phyloP scores from a whole-genome alignment of 345 rosid genomes.

The Linum tenue region DNA sequence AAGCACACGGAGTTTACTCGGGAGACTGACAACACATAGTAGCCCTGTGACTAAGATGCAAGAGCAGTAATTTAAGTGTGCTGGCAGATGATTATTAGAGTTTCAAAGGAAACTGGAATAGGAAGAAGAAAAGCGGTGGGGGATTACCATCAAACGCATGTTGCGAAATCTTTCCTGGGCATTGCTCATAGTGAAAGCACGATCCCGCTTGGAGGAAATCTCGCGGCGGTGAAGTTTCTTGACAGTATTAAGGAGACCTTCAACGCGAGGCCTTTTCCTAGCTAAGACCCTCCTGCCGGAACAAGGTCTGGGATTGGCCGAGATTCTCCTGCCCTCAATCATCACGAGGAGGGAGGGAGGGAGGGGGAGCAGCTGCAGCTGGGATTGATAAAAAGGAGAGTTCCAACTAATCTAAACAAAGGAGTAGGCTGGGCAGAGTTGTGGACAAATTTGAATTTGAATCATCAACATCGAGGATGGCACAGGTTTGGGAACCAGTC shows the following conservation, averaged over 20 bases:
- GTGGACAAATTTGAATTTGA: background rate
- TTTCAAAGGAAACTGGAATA: background rate
- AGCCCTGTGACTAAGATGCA: too few relatives aligned
- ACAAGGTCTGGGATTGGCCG: constrained; percentile 77
- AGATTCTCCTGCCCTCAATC: constrained; percentile 76
- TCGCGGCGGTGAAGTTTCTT: constrained; percentile 74
- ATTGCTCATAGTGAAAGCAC: constrained; percentile 49
- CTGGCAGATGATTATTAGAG: background rate
- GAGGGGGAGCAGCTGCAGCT: background rate
- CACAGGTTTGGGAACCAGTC: background rate
- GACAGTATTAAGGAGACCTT: constrained; percentile 65
- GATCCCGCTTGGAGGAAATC: constrained; percentile 53
- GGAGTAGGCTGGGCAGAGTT: background rate
- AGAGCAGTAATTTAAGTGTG: background rate
- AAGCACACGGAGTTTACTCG: too few relatives aligned
- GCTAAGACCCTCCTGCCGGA: constrained; percentile 60
- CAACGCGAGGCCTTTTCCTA: constrained; percentile 46
- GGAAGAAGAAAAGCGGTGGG: background rate
- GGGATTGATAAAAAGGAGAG: too few relatives aligned
- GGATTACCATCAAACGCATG: constrained; percentile 48
- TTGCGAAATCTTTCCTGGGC: constrained; percentile 65
- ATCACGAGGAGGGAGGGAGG: constrained; percentile 14
- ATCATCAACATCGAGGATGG: background rate
- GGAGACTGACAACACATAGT: too few relatives aligned
- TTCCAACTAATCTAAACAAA: background rate